Conservation (phyloP, 2,329 filamentous ascomycete genomes). For the Mollisia scopiformis region DNA sequence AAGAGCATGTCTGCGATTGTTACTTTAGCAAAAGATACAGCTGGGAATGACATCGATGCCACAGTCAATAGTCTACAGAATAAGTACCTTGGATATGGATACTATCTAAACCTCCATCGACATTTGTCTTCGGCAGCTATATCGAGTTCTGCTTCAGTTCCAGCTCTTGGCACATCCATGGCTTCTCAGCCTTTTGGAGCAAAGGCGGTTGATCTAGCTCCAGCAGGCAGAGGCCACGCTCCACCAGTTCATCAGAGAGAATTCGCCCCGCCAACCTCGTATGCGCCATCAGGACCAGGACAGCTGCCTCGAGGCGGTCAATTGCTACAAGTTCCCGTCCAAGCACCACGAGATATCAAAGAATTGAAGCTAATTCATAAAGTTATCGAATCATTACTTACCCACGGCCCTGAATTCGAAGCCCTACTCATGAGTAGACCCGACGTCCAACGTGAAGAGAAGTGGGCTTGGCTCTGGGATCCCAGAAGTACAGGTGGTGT, state of each 20-base stretch:
- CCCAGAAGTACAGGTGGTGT: conserved; percentile 76
- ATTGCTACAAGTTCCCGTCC: conserved; percentile 71
- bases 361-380: conserved; percentile 85
- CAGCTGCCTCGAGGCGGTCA: conserved; percentile 42
- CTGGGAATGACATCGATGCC: conserved; percentile 80
- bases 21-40: conserved; percentile 77
- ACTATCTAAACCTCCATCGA: conserved; percentile 77
- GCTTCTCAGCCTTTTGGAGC: conserved; percentile 78
- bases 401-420: conserved; percentile 85
- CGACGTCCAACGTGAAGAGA: conserved; percentile 83
- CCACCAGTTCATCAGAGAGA: conserved; percentile 57
- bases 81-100: conserved; percentile 82
- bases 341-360: conserved; percentile 75
- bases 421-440: conserved; percentile 86
- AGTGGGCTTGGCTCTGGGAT: conserved; percentile 95
- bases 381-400: conserved; percentile 78
- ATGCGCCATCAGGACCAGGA: conserved; percentile 46
- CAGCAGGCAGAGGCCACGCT: conserved; percentile 49
- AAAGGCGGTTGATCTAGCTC: conserved; percentile 55
- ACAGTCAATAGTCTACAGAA: conserved; percentile 80
- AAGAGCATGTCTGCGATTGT: conserved; percentile 80
- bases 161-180: conserved; percentile 38
- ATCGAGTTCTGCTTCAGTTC: conserved; percentile 51
- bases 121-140: conserved; percentile 79
- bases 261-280: conserved; percentile 79